These are phyloP conservation scores for Protea cynaroides DNA, from an alignment of 164 flowering plant genomes.

Conservation along the genomic window DNA sequence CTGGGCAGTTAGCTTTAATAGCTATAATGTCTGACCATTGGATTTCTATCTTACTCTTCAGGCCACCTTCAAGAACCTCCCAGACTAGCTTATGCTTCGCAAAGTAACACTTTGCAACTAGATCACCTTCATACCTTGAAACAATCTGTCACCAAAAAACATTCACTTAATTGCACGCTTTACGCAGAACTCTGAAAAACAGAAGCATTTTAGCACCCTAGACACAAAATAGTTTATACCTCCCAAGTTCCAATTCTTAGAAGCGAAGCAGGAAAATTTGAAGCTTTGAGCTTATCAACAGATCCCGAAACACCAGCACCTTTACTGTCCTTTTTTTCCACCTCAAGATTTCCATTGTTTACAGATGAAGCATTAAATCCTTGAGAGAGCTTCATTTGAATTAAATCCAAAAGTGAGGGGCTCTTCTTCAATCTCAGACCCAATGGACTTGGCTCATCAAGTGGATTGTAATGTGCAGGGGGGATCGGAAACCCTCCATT, in stretches of 20 bases:
- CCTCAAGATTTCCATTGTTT: slow-evolving; percentile 14
- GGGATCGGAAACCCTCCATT: slow-evolving; percentile 20
- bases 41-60: slow-evolving; percentile 85
- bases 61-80: slow-evolving; percentile 87
- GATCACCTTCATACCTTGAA: slow-evolving; percentile 80
- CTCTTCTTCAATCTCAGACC: slow-evolving; percentile 76
- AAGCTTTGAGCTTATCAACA: slow-evolving; percentile 74
- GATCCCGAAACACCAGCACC: slow-evolving; percentile 17
- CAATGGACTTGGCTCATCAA: slow-evolving; percentile 81
- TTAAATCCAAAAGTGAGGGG: slow-evolving; percentile 73
- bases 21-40: slow-evolving; percentile 87
- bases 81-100: slow-evolving; percentile 90
- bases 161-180: background rate
- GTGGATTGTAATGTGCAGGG: slow-evolving; percentile 53
- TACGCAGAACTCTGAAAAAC: background rate
- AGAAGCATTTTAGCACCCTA: background rate
- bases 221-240: slow-evolving; percentile 21
- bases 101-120: slow-evolving; percentile 85
- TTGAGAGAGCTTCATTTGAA: slow-evolving; percentile 70
- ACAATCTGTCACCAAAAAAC: slow-evolving; percentile 41
- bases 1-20: slow-evolving; percentile 66
- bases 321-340: slow-evolving; percentile 38
- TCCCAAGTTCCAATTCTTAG: slow-evolving; percentile 72
- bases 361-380: slow-evolving; percentile 19
- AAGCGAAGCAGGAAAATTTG: slow-evolving; percentile 69